Evolutionary conservation across 2,329 filamentous ascomycete genomes (phyloP).

Genomic region (Chaetomium strumarium): DNA sequence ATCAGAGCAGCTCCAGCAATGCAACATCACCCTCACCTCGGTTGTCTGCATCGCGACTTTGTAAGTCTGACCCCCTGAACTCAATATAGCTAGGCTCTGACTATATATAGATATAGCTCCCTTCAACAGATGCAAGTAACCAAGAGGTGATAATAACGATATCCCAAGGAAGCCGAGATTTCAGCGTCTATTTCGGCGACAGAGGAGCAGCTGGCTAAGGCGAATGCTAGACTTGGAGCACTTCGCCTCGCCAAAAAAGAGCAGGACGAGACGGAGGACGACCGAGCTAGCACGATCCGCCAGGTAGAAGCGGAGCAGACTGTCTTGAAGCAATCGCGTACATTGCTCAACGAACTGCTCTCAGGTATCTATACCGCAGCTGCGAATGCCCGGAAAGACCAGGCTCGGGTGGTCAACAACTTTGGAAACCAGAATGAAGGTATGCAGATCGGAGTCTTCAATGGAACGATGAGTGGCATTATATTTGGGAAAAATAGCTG

Average conservation of each 20-base stretch:
- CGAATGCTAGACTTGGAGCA: conserved; percentile 13
- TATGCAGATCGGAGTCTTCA: too few species aligned
- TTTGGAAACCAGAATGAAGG: conserved; percentile 7
- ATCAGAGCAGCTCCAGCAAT: conserved; percentile 31
- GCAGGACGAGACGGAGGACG: conserved; percentile 15
- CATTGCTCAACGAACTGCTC: conserved; percentile 16
- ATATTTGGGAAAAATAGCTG: too few species aligned
- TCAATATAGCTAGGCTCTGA: neutral
- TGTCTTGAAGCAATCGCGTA: conserved; percentile 13
- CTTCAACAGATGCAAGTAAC: neutral
- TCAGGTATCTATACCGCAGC: conserved; percentile 15
- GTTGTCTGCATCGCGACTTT: conserved; percentile 30
- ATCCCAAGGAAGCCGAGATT: neutral
- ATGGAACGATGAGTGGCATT: too few species aligned
- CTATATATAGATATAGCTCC: neutral
- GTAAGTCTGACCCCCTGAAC: conserved; percentile 25
- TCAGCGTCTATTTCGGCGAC: neutral
- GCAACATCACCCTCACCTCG: conserved; percentile 28
- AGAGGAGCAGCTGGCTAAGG: conserved; percentile 14
- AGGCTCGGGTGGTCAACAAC: conserved; percentile 9
- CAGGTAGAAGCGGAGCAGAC: conserved; percentile 15
- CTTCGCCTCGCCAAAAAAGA: conserved; percentile 12
- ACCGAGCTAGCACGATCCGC: conserved; percentile 9
- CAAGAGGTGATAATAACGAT: neutral
- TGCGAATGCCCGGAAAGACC: conserved; percentile 10